Evolutionary conservation across 1,139 yeast species (phyloP).

Genomic region (Pichia sp.): DNA sequence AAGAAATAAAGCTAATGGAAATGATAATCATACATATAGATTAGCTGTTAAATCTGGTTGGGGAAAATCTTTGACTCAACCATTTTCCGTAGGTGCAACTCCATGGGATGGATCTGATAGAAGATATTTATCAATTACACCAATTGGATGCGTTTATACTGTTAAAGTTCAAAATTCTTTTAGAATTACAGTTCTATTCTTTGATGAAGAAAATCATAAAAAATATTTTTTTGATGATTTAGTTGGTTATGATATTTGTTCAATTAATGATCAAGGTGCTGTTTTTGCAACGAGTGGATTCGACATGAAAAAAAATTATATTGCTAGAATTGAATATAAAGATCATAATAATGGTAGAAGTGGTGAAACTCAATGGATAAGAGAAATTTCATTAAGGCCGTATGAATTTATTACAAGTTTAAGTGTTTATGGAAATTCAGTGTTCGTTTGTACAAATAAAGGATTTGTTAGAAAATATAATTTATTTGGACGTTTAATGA

Average conservation of each 20-base stretch:
- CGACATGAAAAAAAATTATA: slow-evolving; percentile 14
- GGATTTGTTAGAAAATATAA: slow-evolving; percentile 55
- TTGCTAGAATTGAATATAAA: slow-evolving; percentile 35
- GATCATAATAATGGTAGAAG: slow-evolving; percentile 33
- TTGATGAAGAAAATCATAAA: slow-evolving; percentile 70
- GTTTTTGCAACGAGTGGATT: slow-evolving; percentile 49
- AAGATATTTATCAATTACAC: slow-evolving; percentile 75
- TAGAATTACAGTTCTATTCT: slow-evolving; percentile 71
- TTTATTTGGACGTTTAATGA: slow-evolving; percentile 48
- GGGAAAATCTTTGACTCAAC: slow-evolving; percentile 24
- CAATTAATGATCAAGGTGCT: slow-evolving; percentile 61
- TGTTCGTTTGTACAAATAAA: slow-evolving; percentile 46
- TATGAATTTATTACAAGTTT: slow-evolving; percentile 40
- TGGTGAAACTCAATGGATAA: slow-evolving; percentile 36
- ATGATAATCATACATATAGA: not conserved
- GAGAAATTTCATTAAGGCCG: slow-evolving; percentile 32
- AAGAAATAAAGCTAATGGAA: slow-evolving; percentile 6
- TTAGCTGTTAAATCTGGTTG: slow-evolving; percentile 11
- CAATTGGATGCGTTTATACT: slow-evolving; percentile 77
- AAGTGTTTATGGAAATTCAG: slow-evolving; percentile 34
- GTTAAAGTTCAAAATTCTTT: slow-evolving; percentile 46
- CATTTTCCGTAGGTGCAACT: slow-evolving; percentile 70
- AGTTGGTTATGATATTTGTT: slow-evolving; percentile 66
- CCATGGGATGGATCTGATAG: slow-evolving; percentile 63
- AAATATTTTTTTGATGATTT: slow-evolving; percentile 86